Base-by-base conservation (phyloP, 805 yeast species). In the Candida sphagnicola region DNA sequence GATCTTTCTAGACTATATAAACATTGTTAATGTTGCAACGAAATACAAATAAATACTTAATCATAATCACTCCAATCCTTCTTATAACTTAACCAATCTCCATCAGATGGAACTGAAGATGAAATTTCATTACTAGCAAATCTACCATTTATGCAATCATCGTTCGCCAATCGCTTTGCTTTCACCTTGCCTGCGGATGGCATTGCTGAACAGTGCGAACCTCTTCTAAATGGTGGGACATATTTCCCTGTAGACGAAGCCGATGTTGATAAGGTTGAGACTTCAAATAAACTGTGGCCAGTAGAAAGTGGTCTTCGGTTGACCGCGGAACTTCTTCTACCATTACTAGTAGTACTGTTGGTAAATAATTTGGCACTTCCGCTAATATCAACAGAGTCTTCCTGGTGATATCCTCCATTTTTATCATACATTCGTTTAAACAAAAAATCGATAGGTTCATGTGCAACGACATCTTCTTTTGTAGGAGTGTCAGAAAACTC, bases 151-250 rank as follows among this genome's bases (percentile, higher is more conserved):
- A 31, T 32, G 13, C 39, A 13, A 31, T 15, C 24, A 16, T 35
- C 37, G 16, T 25, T n/a, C 4, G 16, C 19, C 23, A 29, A 29
- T 23, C 38, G 34, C 25, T 31, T 32, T 18, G 31, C 13, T 16
- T 35, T 44, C n/a, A 21, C 31, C 8, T 30, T 25, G 21, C 18
- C n/a, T 11, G 38, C 34, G 18, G 13, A 11, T 10, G 29, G 28
- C 21, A 23, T 21, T 8, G 12, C 29, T 36, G 26, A 26, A 16
- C 24, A 30, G 5, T 59, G 64, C 4, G 80, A 74, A 0, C 77
- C 74, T 54, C 89, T 70, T 46, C 82, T 63, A 50, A 75, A 80
- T n/a, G 89, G 89, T 15, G 90, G 90, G 28, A 83, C 65, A 49
- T 83, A 82, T 53, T 78, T 81, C 3, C 85, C 85, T 28, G 68